These are phyloP conservation scores for Monascus ruber DNA, from an alignment of 2,329 filamentous ascomycete species.

Conservation along the genomic window DNA sequence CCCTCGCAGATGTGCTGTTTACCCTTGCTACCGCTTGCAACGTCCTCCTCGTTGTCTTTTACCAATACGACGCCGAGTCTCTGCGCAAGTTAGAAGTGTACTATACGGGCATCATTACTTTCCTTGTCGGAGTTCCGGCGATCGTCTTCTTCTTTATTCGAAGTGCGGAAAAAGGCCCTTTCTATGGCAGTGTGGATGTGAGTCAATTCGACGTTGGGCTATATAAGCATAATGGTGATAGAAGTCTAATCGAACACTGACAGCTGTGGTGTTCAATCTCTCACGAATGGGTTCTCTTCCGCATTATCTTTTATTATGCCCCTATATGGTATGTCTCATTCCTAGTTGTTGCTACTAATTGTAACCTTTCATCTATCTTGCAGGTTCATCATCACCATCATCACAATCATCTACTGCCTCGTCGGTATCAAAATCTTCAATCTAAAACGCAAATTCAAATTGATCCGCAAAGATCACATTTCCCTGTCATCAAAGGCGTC, in stretches of 20 bases:
- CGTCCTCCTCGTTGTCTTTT: slow-evolving; percentile 26
- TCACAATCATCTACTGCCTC: slow-evolving; percentile 11
- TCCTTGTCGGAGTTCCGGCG: slow-evolving; percentile 23
- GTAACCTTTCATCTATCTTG: not conserved
- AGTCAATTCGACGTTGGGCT: slow-evolving; percentile 3
- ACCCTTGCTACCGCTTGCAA: slow-evolving; percentile 27
- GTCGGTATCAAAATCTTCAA: slow-evolving; percentile 24
- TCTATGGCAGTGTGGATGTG: slow-evolving; percentile 27
- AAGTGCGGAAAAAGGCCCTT: slow-evolving; percentile 18
- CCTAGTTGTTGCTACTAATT: not conserved
- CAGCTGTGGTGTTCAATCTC: slow-evolving; percentile 31
- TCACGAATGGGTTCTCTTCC: slow-evolving; percentile 24
- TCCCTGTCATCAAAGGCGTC: slow-evolving; percentile 9
- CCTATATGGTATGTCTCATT: slow-evolving; percentile 22
- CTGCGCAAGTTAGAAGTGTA: slow-evolving; percentile 22
- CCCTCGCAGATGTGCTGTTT: slow-evolving; percentile 27
- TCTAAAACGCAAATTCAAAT: slow-evolving; percentile 20
- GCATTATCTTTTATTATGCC: slow-evolving; percentile 25
- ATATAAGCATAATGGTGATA: not conserved
- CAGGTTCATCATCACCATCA: slow-evolving; percentile 18
- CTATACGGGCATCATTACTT: slow-evolving; percentile 19
- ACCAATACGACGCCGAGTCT: slow-evolving; percentile 20
- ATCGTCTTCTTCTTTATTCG: slow-evolving; percentile 23
- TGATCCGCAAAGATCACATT: slow-evolving; percentile 17
- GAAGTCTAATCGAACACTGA: not conserved